These are phyloP conservation scores for Neoarthrinium moseri DNA, from an alignment of 2,329 filamentous ascomycete genomes.

Conservation along the genomic window DNA sequence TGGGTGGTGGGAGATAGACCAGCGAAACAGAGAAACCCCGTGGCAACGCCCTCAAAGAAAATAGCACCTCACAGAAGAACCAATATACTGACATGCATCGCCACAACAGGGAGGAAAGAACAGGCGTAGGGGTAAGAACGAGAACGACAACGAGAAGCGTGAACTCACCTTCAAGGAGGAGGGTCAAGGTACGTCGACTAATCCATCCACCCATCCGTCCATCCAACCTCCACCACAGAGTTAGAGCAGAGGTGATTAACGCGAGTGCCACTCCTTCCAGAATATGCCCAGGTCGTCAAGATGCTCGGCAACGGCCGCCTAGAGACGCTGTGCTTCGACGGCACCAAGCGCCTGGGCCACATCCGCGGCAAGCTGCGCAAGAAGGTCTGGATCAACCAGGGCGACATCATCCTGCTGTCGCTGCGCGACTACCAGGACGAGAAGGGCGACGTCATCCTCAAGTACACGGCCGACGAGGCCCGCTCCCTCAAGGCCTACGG, in stretches of 20 bases:
- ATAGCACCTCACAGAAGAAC: too few relatives aligned
- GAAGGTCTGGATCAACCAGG: constrained; percentile 99
- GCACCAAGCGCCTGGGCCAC: constrained; percentile 73
- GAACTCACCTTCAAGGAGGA: constrained; percentile 99
- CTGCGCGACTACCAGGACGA: constrained; percentile 92
- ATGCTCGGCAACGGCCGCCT: constrained; percentile 96
- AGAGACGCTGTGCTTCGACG: constrained; percentile 93
- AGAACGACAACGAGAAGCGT: constrained; percentile 98
- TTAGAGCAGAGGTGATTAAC: not conserved
- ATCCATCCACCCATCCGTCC: not conserved
- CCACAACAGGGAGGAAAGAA: constrained; percentile 8
- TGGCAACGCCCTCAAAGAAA: too few relatives aligned
- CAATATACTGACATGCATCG: too few relatives aligned
- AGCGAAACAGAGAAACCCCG: too few relatives aligned
- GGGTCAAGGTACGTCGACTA: constrained; percentile 65
- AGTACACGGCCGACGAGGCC: constrained; percentile 95
- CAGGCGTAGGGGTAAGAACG: constrained; percentile 91
- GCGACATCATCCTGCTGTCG: constrained; percentile 86
- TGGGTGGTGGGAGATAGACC: too few relatives aligned
- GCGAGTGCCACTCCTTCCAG: too few relatives aligned
- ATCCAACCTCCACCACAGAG: too few relatives aligned
- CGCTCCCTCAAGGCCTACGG: constrained; percentile 94
- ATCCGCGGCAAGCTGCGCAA: constrained; percentile 96
- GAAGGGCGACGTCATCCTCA: constrained; percentile 91
- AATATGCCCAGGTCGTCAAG: constrained; percentile 78